These are phyloP conservation scores for Achaetomiella virescens DNA, from an alignment of 495 filamentous ascomycete species.

Conservation along the genomic window DNA sequence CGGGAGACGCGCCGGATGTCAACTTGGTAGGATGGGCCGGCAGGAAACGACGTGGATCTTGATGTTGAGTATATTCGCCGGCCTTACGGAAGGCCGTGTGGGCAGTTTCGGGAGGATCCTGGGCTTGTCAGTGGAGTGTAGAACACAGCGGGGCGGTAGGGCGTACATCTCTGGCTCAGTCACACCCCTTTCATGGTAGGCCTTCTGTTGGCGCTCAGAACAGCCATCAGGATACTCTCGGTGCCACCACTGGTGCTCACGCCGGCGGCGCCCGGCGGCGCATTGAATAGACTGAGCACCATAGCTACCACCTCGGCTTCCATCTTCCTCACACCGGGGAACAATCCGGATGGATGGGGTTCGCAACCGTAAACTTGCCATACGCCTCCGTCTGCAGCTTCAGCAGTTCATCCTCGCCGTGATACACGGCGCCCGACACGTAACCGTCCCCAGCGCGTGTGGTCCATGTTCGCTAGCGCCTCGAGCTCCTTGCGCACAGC, in stretches of 20 bases:
- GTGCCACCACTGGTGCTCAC: slow-evolving; percentile 91
- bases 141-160: no score
- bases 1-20: slow-evolving; percentile 68
- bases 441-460: slow-evolving; percentile 90
- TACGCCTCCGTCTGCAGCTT: slow-evolving; percentile 88
- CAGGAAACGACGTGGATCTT: slow-evolving; percentile 86
- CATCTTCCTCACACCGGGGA: slow-evolving; percentile 98
- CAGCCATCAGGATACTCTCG: slow-evolving; percentile 94
- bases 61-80: slow-evolving; percentile 88
- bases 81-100: slow-evolving; percentile 97
- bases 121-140: slow-evolving; percentile 1
- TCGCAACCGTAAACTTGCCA: slow-evolving; percentile 87
- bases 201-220: slow-evolving; percentile 81
- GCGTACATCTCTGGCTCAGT: slow-evolving; percentile 91
- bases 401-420: slow-evolving; percentile 78
- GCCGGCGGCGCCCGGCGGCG: slow-evolving; percentile 74
- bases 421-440: slow-evolving; percentile 94
- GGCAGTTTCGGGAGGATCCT: slow-evolving; percentile 89
- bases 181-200: slow-evolving; percentile 71
- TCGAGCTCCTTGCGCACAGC: slow-evolving; percentile 74
- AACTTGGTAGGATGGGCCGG: slow-evolving; percentile 75
- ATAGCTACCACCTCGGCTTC: slow-evolving; percentile 97
- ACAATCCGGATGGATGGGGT: slow-evolving; percentile 98
- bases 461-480: slow-evolving; percentile 75
- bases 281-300: slow-evolving; percentile 88